phyloP scores from a whole-genome alignment of 23 red algal genomes.

The Gracilaria domingensis region DNA sequence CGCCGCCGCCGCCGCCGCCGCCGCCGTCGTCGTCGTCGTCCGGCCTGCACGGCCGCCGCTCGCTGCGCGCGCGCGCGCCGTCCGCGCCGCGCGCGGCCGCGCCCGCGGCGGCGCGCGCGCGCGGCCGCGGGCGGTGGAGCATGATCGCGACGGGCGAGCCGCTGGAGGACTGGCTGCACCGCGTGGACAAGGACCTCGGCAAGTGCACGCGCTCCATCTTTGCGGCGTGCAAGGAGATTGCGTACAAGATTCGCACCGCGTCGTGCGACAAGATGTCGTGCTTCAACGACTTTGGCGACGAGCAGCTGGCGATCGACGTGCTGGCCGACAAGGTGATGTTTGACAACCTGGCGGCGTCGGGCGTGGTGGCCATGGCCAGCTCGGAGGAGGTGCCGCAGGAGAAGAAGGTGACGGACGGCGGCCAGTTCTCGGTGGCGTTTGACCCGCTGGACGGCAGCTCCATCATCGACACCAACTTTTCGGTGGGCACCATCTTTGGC shows the following conservation, averaged over 20 bases:
- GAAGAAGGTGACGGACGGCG: conserved; percentile 73
- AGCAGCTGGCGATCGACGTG: conserved; percentile 98
- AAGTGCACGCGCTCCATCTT: conserved; percentile 87
- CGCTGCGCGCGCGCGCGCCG: conserved; percentile 7
- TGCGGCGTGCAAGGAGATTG: conserved; percentile 96
- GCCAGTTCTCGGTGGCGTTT: conserved; percentile 92
- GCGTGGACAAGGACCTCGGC: conserved; percentile 77
- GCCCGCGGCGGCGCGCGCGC: not conserved
- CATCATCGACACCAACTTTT: conserved; percentile 99
- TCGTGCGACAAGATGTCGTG: conserved; percentile 98
- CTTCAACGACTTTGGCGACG: conserved; percentile 99
- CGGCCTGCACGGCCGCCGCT: conserved; percentile 1
- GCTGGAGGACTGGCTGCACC: conserved; percentile 81
- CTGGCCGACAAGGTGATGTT: conserved; percentile 97
- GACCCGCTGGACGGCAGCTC: conserved; percentile 96
- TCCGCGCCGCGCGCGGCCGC: not conserved
- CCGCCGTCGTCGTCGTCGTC: not conserved
- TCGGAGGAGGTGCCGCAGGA: conserved; percentile 96
- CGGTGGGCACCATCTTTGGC: conserved; percentile 97
- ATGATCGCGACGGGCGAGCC: conserved; percentile 71
- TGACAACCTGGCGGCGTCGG: conserved; percentile 78
- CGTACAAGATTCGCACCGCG: conserved; percentile 97
- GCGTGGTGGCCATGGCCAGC: conserved; percentile 83
- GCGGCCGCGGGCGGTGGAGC: not conserved
- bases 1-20: not conserved